Percentiles rank a stretch among this genome's conserved stretches.
Conservation (phyloP, 1,284 basidiomycete genomes). For the Ceratobasidium sp. region DNA sequence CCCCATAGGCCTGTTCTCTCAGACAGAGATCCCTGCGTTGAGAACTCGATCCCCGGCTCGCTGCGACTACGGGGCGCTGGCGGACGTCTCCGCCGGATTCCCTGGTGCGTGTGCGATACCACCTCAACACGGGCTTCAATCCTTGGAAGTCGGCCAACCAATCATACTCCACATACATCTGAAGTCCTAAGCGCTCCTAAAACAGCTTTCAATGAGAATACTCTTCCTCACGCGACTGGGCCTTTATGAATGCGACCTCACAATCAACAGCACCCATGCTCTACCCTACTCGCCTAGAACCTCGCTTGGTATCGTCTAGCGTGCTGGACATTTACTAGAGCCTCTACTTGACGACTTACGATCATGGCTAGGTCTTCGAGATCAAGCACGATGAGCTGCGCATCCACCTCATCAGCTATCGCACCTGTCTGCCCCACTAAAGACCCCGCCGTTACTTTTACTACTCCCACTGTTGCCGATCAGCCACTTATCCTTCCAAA, state of each 20-base stretch:
- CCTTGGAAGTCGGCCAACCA: not conserved
- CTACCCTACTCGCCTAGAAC: too few species aligned
- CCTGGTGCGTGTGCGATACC: not conserved
- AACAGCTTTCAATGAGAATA: too few species aligned
- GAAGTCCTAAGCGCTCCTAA: too few species aligned
- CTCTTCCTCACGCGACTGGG: too few species aligned
- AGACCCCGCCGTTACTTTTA: not conserved
- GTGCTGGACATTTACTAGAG: too few species aligned
- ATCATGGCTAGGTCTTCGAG: too few species aligned
- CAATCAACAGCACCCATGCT: too few species aligned
- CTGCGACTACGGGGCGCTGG: not conserved
- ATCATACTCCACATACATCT: not conserved
- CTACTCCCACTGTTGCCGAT: not conserved
- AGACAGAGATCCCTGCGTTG: not conserved
- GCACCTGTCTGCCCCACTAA: not conserved
- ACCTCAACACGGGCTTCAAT: constrained; percentile 15
- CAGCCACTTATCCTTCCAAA: not conserved
- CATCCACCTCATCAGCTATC: not conserved
- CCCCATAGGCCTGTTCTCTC: too few species aligned
- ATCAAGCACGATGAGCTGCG: not conserved
- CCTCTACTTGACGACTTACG: too few species aligned
- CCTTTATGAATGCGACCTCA: too few species aligned
- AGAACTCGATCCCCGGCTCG: not conserved
- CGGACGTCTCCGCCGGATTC: too few species aligned
- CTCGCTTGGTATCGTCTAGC: too few species aligned